Base-by-base conservation (phyloP, 495 filamentous ascomycete species). In the Sporormia fimetaria region DNA sequence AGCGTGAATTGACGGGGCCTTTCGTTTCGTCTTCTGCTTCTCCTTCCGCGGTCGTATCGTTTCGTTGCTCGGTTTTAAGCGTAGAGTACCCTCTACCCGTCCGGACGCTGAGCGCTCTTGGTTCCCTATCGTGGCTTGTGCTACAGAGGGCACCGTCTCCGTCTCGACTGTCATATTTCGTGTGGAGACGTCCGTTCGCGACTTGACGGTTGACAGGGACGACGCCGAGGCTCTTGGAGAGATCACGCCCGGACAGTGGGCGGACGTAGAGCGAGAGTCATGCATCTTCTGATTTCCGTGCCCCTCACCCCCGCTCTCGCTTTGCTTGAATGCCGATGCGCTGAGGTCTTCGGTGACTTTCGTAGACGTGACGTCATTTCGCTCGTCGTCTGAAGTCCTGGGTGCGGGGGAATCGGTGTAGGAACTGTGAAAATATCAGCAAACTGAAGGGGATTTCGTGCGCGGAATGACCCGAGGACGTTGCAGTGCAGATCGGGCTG, bases 141-240 rank as follows among this genome's bases (percentile, higher is more conserved):
- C 86, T 23, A 94, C 83, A 11, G 90, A 88, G 23, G 73, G 81
- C 33, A 98, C 92, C 3, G 86, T 92, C 65, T 98, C 90, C 3
- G 90, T 96, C 63, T 98, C 90, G 9, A 98, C 88, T 25, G 83
- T 95, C 90, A 98, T 98, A 50, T 84, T 93, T 52, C 79, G 78
- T 21, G 83, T 73, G 10, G 85, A 79, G 7, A 75, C 77, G 56
- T 95, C 87, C 27, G 71, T 64, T 10, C 85, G 74, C 23, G 72
- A 65, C 33, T 59, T 62, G 43, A 51, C 49, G 33, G 62, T 59
- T 38, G 48, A 46, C 32, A 58, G 58, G 17, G 58, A 57, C 24
- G 47, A 53, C 51, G 52, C 65, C 43, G 47, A 60, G 37, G 56
- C 57, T 47, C 57, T 56, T 4, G 51, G 21, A 3, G 44, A 32